Evolutionary conservation across 2,329 filamentous ascomycete genomes (phyloP).

Genomic region (Diaporthe ilicicola): DNA sequence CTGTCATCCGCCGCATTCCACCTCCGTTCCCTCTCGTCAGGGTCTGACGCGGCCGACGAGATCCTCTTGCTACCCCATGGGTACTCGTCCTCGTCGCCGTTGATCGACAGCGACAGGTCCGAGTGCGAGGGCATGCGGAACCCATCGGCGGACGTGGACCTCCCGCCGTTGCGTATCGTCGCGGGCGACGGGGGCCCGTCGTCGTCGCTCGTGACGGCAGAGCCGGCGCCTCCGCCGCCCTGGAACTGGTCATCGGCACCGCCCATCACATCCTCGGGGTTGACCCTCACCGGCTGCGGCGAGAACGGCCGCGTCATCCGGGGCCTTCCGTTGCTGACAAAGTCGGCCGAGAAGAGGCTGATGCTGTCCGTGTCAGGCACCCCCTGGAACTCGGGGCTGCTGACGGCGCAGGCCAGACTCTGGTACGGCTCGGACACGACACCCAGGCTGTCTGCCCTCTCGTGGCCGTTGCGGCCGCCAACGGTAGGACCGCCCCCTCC

Average conservation of each 20-base stretch:
- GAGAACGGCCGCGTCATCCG: constrained; percentile 67
- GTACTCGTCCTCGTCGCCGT: constrained; percentile 22
- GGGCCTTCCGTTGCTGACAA: constrained; percentile 63
- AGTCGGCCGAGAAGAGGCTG: constrained; percentile 38
- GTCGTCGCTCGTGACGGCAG: constrained; percentile 33
- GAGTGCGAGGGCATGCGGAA: constrained; percentile 14
- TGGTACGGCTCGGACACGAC: constrained; percentile 64
- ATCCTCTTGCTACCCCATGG: constrained; percentile 25
- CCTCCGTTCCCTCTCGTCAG: constrained; percentile 33
- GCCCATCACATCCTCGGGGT: constrained; percentile 43
- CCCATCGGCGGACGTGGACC: constrained; percentile 26
- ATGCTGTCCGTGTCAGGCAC: constrained; percentile 58
- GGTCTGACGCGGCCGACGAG: constrained; percentile 34
- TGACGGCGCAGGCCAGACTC: constrained; percentile 61
- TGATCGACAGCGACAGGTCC: constrained; percentile 22
- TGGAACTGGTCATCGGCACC: constrained; percentile 35
- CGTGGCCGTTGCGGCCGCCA: constrained; percentile 44
- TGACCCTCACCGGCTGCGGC: constrained; percentile 56
- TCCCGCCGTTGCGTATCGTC: constrained; percentile 30
- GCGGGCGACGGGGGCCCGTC: constrained; percentile 24
- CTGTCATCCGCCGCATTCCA: constrained; percentile 27
- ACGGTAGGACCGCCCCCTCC: not conserved
- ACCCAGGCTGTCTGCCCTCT: constrained; percentile 63
- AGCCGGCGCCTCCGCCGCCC: constrained; percentile 28
- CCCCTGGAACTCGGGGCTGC: constrained; percentile 37